phyloP scores from a whole-genome alignment of 495 filamentous ascomycete species.

The Annulohypoxylon moriforme region DNA sequence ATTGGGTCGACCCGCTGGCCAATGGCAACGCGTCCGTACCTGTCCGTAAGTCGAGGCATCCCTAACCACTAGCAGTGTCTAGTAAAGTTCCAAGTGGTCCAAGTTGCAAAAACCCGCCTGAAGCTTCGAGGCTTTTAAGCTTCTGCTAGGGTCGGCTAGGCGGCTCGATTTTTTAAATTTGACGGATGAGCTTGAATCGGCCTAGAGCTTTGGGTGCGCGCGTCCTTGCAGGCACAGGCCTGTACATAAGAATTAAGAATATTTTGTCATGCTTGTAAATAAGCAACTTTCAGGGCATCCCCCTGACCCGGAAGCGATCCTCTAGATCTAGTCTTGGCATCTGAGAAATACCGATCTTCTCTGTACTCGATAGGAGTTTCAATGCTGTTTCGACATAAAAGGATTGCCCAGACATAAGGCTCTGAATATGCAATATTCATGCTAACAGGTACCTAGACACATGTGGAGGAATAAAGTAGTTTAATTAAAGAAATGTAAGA shows the following conservation, averaged over 20 bases:
- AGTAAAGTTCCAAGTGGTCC: slow-evolving; percentile 16
- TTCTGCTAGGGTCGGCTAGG: slow-evolving; percentile 21
- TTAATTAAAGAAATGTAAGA: slow-evolving; percentile 9
- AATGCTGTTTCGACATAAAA: background rate
- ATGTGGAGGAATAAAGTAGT: background rate
- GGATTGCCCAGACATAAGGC: background rate
- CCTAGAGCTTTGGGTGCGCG: background rate
- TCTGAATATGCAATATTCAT: background rate
- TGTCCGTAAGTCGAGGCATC: slow-evolving; percentile 21
- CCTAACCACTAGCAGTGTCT: slow-evolving; percentile 5
- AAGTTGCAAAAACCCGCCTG: slow-evolving; percentile 8
- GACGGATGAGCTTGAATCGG: slow-evolving; percentile 10
- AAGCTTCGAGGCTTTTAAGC: slow-evolving; percentile 17
- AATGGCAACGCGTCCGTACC: slow-evolving; percentile 31
- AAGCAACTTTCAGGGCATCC: slow-evolving; percentile 16
- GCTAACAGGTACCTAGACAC: background rate
- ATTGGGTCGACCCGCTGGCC: slow-evolving; percentile 28
- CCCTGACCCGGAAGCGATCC: slow-evolving; percentile 13
- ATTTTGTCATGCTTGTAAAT: slow-evolving; percentile 1
- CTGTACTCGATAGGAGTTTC: background rate
- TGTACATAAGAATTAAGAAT: background rate
- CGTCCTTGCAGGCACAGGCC: background rate
- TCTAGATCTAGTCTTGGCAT: slow-evolving; percentile 10
- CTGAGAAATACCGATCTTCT: slow-evolving; percentile 5
- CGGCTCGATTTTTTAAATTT: slow-evolving; percentile 19